Percentiles rank a stretch among this genome's conserved stretches.
phyloP scores from a whole-genome alignment of 352 stramenopile genomes.

The Phytophthora cryptogea region DNA sequence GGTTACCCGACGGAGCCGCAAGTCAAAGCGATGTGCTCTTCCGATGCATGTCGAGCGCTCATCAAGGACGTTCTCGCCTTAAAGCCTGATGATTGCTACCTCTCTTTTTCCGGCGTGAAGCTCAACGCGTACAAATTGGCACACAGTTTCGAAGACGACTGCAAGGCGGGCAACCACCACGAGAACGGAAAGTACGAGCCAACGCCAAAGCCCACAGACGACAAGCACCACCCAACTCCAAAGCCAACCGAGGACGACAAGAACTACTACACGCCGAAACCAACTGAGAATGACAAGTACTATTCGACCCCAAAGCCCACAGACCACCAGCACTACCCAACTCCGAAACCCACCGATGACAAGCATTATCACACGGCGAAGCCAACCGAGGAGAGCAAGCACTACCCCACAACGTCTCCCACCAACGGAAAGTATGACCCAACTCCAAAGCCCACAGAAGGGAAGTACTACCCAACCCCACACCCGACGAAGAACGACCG shows the following conservation, averaged over 20 bases:
- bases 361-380: constrained; percentile 12
- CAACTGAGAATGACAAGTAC: constrained; percentile 10
- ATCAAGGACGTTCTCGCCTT: constrained; percentile 28
- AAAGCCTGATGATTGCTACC: constrained; percentile 27
- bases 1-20: constrained; percentile 29
- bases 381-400: constrained; percentile 5
- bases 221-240: constrained; percentile 13
- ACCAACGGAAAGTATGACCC: not conserved
- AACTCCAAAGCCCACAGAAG: not conserved
- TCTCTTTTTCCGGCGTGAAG: constrained; percentile 24
- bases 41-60: constrained; percentile 19
- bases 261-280: not conserved
- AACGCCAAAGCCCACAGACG: constrained; percentile 8
- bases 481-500: not conserved
- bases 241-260: constrained; percentile 12
- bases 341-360: constrained; percentile 8
- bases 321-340: constrained; percentile 1
- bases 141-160: constrained; percentile 11
- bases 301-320: constrained; percentile 1
- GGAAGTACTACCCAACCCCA: not conserved
- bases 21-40: constrained; percentile 32
- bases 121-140: constrained; percentile 31
- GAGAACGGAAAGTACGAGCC: constrained; percentile 9
- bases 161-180: constrained; percentile 5
- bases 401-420: constrained; percentile 3